phyloP scores from a whole-genome alignment of 768 basidiomycete genomes.

The Podaxis mareebaensis region DNA sequence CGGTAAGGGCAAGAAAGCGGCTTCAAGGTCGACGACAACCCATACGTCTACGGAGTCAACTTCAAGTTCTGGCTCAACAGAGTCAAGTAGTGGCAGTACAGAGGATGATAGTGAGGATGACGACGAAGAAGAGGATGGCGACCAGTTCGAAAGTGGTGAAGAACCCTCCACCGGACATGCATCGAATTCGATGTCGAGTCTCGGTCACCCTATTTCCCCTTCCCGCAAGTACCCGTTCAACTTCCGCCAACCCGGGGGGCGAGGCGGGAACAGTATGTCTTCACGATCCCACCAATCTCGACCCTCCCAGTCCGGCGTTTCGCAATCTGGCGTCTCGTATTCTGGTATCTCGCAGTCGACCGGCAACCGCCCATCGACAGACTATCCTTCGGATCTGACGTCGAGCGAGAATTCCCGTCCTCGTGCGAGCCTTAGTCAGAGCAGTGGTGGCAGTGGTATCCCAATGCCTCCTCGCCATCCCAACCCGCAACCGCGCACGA shows the following conservation, averaged over 20 bases:
- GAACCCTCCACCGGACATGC: conserved; percentile 62
- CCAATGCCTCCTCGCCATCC: conserved; percentile 48
- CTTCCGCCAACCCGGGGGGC: conserved; percentile 47
- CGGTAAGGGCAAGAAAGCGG: conserved; percentile 18
- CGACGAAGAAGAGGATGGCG: conserved; percentile 34
- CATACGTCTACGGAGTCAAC: not conserved
- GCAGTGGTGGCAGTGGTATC: conserved; percentile 30
- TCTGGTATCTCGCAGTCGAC: conserved; percentile 58
- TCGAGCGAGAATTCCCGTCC: conserved; percentile 2
- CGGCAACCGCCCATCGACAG: conserved; percentile 61
- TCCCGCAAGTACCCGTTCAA: conserved; percentile 62
- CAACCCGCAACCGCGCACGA: conserved; percentile 21
- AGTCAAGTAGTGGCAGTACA: conserved; percentile 23
- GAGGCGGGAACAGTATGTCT: conserved; percentile 18
- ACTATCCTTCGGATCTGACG: conserved; percentile 33
- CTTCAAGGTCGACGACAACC: conserved; percentile 17
- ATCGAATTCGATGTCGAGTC: conserved; percentile 83
- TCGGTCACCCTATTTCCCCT: conserved; percentile 74
- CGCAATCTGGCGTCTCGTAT: conserved; percentile 20
- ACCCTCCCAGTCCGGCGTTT: conserved; percentile 15
- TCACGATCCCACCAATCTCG: conserved; percentile 15
- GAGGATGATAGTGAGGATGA: conserved; percentile 18
- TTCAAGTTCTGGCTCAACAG: conserved; percentile 17
- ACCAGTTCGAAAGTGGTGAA: conserved; percentile 41
- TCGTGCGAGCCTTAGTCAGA: conserved; percentile 36